These are phyloP conservation scores for Botrytis hyacinthi DNA, from an alignment of 2,329 filamentous ascomycete genomes.

Conservation along the genomic window DNA sequence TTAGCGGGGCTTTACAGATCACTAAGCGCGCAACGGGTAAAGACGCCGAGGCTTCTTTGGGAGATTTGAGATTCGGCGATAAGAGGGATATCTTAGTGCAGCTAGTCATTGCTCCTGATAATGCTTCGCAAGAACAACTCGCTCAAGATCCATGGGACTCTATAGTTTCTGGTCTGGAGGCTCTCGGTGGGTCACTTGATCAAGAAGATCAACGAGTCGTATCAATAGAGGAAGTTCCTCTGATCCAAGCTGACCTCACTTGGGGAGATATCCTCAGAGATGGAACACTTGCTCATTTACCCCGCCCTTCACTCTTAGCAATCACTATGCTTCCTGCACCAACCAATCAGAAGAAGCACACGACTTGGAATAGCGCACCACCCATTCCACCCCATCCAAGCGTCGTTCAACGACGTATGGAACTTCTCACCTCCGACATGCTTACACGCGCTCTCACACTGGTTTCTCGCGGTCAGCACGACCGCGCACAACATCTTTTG, in stretches of 20 bases:
- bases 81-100: constrained; percentile 93
- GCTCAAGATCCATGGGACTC: constrained; percentile 97
- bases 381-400: constrained; percentile 93
- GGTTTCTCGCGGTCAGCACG: constrained; percentile 87
- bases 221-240: constrained; percentile 89
- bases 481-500: constrained; percentile 87
- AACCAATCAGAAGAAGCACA: constrained; percentile 57
- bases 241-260: constrained; percentile 90
- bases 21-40: constrained; percentile 93
- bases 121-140: constrained; percentile 70
- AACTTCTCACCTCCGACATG: constrained; percentile 97
- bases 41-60: constrained; percentile 88
- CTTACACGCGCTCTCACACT: constrained; percentile 87
- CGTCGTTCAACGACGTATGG: constrained; percentile 96
- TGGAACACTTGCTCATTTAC: constrained; percentile 79
- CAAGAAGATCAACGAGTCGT: constrained; percentile 78
- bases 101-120: constrained; percentile 87
- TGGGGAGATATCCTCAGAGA: constrained; percentile 94
- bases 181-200: constrained; percentile 82
- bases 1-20: constrained; percentile 91
- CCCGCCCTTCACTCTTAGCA: constrained; percentile 84
- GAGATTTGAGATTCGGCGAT: constrained; percentile 91
- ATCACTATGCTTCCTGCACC: constrained; percentile 87
- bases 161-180: constrained; percentile 92
- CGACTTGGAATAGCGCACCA: constrained; percentile 63